Evolutionary conservation across 768 basidiomycete genomes (phyloP).

Genomic region (Mycena vulgaris): DNA sequence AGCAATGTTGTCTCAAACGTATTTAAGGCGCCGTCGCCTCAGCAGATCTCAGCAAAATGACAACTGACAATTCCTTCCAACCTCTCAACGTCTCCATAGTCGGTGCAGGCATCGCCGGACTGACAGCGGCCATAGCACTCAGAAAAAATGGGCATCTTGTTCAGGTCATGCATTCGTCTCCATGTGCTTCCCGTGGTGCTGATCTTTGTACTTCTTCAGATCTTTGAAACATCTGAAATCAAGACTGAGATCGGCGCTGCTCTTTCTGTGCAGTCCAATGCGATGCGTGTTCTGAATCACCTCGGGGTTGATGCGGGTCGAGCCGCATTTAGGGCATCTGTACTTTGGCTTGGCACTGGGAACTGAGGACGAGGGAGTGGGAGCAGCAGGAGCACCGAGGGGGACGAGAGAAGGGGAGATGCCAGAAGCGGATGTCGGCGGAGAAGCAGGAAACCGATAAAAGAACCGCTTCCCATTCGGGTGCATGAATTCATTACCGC

Average conservation of each 20-base stretch:
- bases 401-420: too few relatives aligned
- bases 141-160: conserved; percentile 25
- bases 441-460: too few relatives aligned
- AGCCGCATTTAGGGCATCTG: too few relatives aligned
- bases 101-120: conserved; percentile 32
- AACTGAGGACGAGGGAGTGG: too few relatives aligned
- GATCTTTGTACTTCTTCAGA: neutral
- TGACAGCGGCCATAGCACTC: conserved; percentile 31
- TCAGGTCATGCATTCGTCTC: conserved; percentile 9
- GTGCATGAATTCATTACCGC: too few relatives aligned
- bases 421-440: too few relatives aligned
- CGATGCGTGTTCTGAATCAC: conserved; percentile 25
- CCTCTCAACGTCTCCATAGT: conserved; percentile 26
- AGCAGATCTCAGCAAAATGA: neutral
- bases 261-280: conserved; percentile 20
- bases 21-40: neutral
- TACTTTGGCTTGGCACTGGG: too few relatives aligned
- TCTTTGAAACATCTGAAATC: conserved; percentile 29
- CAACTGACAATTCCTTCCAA: neutral
- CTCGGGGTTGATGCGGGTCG: too few relatives aligned
- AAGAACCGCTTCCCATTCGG: too few relatives aligned
- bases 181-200: too few relatives aligned
- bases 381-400: too few relatives aligned
- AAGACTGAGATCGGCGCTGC: conserved; percentile 34
- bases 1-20: neutral